Evolutionary conservation across 345 rosid species (phyloP).

Genomic region (Lenwebbia sp.): DNA sequence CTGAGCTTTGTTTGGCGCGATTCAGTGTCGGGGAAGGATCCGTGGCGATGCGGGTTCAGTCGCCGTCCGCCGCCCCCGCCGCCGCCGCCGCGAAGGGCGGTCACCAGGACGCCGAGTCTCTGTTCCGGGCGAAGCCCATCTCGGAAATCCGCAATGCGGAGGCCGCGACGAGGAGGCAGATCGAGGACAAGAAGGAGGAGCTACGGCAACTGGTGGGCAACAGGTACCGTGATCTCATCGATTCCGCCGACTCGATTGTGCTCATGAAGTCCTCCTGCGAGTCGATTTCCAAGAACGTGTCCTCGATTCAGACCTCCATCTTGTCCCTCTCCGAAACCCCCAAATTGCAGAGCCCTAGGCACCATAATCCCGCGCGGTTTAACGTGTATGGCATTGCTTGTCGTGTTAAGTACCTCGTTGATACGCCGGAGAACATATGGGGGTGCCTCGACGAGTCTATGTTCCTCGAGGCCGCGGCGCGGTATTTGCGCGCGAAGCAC

Average conservation of each 20-base stretch:
- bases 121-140: constrained; percentile 68
- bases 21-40: not conserved
- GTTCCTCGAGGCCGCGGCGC: constrained; percentile 78
- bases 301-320: constrained; percentile 50
- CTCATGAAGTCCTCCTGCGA: constrained; percentile 77
- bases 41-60: not conserved
- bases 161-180: constrained; percentile 58
- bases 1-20: not conserved
- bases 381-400: constrained; percentile 67
- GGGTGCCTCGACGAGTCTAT: constrained; percentile 88
- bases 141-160: constrained; percentile 75
- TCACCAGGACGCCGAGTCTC: constrained; percentile 72
- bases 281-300: constrained; percentile 55
- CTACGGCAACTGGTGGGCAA: constrained; percentile 85
- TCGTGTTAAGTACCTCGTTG: constrained; percentile 84
- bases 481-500: constrained; percentile 78
- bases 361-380: constrained; percentile 15
- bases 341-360: constrained; percentile 15
- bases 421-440: constrained; percentile 94
- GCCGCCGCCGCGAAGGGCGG: constrained; percentile 28
- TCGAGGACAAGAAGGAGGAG: constrained; percentile 91
- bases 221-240: constrained; percentile 87
- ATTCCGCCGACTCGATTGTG: constrained; percentile 90
- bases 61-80: not conserved
- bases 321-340: constrained; percentile 63